Evolutionary conservation across 2,329 filamentous ascomycete species (phyloP), one percentile per base, ranked within the genome.

Genomic region (Alternaria conjuncta): DNA sequence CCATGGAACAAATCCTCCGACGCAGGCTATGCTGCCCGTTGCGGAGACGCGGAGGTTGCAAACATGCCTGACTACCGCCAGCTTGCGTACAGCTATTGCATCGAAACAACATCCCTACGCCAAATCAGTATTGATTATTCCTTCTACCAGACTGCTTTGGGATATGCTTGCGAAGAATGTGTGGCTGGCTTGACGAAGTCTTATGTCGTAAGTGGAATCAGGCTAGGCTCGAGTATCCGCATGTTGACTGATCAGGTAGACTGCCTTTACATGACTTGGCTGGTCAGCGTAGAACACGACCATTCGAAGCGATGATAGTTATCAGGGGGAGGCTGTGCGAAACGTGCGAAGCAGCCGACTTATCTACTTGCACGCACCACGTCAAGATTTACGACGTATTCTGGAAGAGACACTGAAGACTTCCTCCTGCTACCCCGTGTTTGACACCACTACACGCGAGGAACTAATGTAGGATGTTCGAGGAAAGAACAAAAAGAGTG

Each of bases 141-240:
- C 25, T 46, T 6, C 18, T 8, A 25, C 55, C 36, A 56, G n/a
- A 49, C 61, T 50, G 23, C 21, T 55, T 57, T 12, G 28, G 46
- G 64, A 32, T 28, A 61, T 56, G 57, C 57, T 64, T 66, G 57
- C 61, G 61, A 64, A 30, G 43, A 41, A 10, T 44, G 36, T 41
- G 57, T 50, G 43, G 41, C 45, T 25, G 45, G 23, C 21, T 54
- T 43, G 18, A 51, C 5, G 7, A 21, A 30, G 11, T 15, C 28
- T 53, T 20, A 11, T n/a, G 10, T 45, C 15, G 55, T 57, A 56
- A 58, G 58, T 61, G 30, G 11, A 26, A 21, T 18, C 21, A 44
- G 30, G 43, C 20, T 47, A 30, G 15, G 21, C 23, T 32, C 26
- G 6, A 51, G 11, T 21, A 55, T n/a, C 43, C 30, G 51, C 44